These are phyloP conservation scores for Pezicula rhizophila DNA, from an alignment of 2,329 filamentous ascomycete genomes.

Conservation along the genomic window DNA sequence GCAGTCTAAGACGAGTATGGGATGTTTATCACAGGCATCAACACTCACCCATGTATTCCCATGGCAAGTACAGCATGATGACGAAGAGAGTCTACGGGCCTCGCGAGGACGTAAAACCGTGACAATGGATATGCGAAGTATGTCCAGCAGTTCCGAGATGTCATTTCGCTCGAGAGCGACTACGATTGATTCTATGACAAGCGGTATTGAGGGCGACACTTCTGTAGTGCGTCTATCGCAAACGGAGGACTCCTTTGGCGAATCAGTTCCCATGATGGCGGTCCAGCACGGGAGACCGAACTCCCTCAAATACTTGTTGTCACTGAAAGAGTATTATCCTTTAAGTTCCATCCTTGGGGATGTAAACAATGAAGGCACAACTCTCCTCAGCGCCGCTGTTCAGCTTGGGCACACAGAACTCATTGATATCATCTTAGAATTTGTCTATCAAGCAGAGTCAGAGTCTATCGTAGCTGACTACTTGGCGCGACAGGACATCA, in stretches of 20 bases:
- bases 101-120: conserved; percentile 49
- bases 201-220: conserved; percentile 75
- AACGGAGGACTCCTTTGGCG: conserved; percentile 64
- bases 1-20: conserved; percentile 15
- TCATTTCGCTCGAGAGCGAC: conserved; percentile 77
- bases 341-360: conserved; percentile 69
- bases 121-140: conserved; percentile 81
- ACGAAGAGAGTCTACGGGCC: conserved; percentile 33
- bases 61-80: conserved; percentile 60
- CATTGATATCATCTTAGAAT: conserved; percentile 69
- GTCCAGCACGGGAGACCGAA: conserved; percentile 66
- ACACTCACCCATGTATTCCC: conserved; percentile 81
- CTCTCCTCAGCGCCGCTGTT: conserved; percentile 81
- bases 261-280: conserved; percentile 86
- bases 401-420: conserved; percentile 73
- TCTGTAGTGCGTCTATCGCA: conserved; percentile 74
- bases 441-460: conserved; percentile 53
- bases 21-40: conserved; percentile 23
- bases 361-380: conserved; percentile 83
- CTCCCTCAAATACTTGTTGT: conserved; percentile 73
- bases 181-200: conserved; percentile 68
- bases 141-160: conserved; percentile 78
- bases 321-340: conserved; percentile 70
- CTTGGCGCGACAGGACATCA: conserved; percentile 68
- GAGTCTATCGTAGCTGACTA: conserved; percentile 59